A percentile compares a stretch with the other conserved stretches of the same genome.
These are phyloP conservation scores for Coniosporium tulheliwenetii DNA, from an alignment of 2,329 filamentous ascomycete species.

Conservation along the genomic window DNA sequence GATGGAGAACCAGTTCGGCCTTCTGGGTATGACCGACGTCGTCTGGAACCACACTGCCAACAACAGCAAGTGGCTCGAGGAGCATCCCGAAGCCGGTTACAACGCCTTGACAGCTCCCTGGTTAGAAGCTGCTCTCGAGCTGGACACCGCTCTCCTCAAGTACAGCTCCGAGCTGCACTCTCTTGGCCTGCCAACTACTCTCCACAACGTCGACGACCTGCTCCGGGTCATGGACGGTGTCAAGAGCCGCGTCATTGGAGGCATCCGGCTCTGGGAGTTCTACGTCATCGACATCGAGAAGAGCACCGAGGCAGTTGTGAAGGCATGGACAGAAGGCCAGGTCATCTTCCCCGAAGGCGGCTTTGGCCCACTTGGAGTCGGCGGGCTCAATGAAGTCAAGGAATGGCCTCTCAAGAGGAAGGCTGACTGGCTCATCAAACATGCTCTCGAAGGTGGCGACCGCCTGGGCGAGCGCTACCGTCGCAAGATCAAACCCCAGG, in stretches of 20 bases:
- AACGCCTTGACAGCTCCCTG: slow-evolving; percentile 79
- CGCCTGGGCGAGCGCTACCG: slow-evolving; percentile 67
- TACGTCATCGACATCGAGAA: slow-evolving; percentile 70
- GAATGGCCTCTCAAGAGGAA: slow-evolving; percentile 41
- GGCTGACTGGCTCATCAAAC: slow-evolving; percentile 48
- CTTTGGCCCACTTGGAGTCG: slow-evolving; percentile 30
- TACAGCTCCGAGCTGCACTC: slow-evolving; percentile 47
- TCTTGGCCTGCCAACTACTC: slow-evolving; percentile 59
- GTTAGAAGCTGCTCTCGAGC: slow-evolving; percentile 49
- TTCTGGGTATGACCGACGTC: slow-evolving; percentile 85
- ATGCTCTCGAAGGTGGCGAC: slow-evolving; percentile 56
- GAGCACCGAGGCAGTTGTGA: slow-evolving; percentile 51
- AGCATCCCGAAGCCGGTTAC: slow-evolving; percentile 92
- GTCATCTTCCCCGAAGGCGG: slow-evolving; percentile 37
- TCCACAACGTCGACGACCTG: slow-evolving; percentile 58
- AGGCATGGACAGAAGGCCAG: slow-evolving; percentile 53
- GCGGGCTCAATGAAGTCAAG: slow-evolving; percentile 37
- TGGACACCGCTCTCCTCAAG: slow-evolving; percentile 59
- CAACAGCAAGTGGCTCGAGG: slow-evolving; percentile 85
- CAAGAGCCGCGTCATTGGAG: slow-evolving; percentile 63
- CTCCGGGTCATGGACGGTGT: slow-evolving; percentile 69
- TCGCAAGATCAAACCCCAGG: slow-evolving; percentile 51
- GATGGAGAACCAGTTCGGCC: slow-evolving; percentile 70
- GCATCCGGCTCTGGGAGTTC: slow-evolving; percentile 80
- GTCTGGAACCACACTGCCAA: slow-evolving; percentile 97